Base-by-base conservation (phyloP, 83 land plant genomes). In the Isoetes engelmannii region DNA sequence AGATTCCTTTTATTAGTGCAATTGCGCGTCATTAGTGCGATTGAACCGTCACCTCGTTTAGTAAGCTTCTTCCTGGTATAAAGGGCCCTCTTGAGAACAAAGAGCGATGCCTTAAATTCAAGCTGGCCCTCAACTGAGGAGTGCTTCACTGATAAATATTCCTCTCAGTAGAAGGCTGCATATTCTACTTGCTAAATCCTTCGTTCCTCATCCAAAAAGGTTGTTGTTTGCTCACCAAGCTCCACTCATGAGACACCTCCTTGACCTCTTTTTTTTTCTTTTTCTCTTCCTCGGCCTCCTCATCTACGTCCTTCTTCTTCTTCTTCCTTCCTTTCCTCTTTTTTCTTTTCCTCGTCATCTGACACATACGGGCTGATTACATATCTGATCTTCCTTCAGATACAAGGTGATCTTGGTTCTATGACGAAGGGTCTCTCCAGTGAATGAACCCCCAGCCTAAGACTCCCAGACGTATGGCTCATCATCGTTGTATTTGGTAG, bases 121-220 rank as follows among this genome's bases (percentile, higher is more conserved):
- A 74, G 62, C 74, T 74, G 74, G 4, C 76, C 76, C 48, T 74
- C 76, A 5, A 74, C 76, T 6, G 76, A 65, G 61, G 65, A 74
- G 48, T 74, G 76, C 72, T 74, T 74, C 55, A 74, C 76, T n/a
- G 76, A 45, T 37, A 74, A 28, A 67, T 66, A 72, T n/a, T 74
- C 76, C 53, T 74, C 76, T 72, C 76, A 74, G 76, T 74, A 74
- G 73, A 74, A 74, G 6, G 76, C 76, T 10, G 72, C 76, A 67
- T 74, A 74, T 21, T 74, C 5, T 74, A 72, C 47, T 67, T 65
- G n/a, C 72, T 74, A 44, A 74, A 17, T 74, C 73, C 13, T 74
- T 72, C 4, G 76, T 68, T 56, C 71, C 76, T 65, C 76, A 74
- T 74, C 76, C 76, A 74, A 45, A 74, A 66, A 2, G 76, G 76